These are phyloP conservation scores for Pseudocercospora eumusae DNA, from an alignment of 2,329 filamentous ascomycete genomes.

Conservation along the genomic window DNA sequence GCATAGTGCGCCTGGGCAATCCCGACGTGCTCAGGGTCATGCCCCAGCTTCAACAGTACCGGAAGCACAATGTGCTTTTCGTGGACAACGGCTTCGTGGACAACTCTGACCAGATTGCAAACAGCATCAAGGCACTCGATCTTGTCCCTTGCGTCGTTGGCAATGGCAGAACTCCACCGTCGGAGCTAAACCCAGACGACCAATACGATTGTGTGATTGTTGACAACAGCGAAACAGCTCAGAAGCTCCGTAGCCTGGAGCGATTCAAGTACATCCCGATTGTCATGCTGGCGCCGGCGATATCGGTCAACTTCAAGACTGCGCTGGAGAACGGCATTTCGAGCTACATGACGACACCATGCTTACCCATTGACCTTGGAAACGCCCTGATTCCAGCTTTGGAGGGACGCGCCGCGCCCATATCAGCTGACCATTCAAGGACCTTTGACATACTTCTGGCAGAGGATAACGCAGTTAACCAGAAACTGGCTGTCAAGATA, in stretches of 20 bases:
- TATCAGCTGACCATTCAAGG: constrained; percentile 88
- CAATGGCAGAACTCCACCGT: constrained; percentile 62
- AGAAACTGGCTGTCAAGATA: constrained; percentile 93
- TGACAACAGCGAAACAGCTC: constrained; percentile 88
- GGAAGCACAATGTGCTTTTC: constrained; percentile 87
- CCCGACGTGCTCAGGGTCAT: constrained; percentile 76
- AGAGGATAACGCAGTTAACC: constrained; percentile 97
- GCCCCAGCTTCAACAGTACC: constrained; percentile 85
- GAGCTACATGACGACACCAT: constrained; percentile 99
- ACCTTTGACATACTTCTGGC: constrained; percentile 94
- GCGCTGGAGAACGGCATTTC: constrained; percentile 93
- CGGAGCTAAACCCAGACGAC: constrained; percentile 56
- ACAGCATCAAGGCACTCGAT: constrained; percentile 76
- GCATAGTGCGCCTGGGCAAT: constrained; percentile 79
- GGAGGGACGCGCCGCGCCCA: constrained; percentile 87
- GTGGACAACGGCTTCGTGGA: constrained; percentile 86
- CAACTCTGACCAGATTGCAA: constrained; percentile 72
- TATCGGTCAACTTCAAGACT: constrained; percentile 89
- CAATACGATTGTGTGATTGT: constrained; percentile 95
- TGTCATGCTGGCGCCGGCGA: constrained; percentile 82
- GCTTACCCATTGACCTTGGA: constrained; percentile 87
- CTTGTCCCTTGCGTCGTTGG: constrained; percentile 83
- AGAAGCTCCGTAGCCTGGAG: constrained; percentile 79
- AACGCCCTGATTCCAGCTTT: constrained; percentile 95
- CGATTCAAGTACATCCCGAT: constrained; percentile 98